These are phyloP conservation scores for Amanita molliuscula DNA, from an alignment of 768 basidiomycete species.

Conservation along the genomic window DNA sequence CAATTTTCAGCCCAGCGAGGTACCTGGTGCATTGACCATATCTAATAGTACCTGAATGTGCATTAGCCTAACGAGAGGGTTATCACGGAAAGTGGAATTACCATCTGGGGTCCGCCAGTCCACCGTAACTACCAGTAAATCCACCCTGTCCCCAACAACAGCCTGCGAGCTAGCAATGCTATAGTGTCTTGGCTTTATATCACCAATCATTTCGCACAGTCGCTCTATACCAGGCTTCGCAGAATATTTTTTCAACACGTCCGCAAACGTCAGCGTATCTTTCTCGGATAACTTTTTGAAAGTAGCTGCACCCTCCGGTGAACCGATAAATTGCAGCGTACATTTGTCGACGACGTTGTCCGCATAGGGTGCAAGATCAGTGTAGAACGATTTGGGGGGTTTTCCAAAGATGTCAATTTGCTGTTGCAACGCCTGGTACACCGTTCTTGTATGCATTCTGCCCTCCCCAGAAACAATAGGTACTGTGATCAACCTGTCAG, in stretches of 20 bases:
- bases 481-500: conserved; percentile 70
- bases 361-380: conserved; percentile 74
- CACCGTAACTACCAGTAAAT: conserved; percentile 91
- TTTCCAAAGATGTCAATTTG: conserved; percentile 95
- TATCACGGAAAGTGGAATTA: conserved; percentile 24
- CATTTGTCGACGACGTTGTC: conserved; percentile 59
- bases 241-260: conserved; percentile 71
- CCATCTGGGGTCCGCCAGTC: conserved; percentile 86
- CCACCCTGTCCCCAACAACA: conserved; percentile 90
- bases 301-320: conserved; percentile 80
- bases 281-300: conserved; percentile 96
- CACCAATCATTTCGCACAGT: conserved; percentile 82
- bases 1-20: conserved; percentile 71
- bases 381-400: conserved; percentile 93
- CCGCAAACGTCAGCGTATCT: conserved; percentile 90
- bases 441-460: conserved; percentile 83
- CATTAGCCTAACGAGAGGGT: conserved; percentile 3
- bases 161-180: conserved; percentile 95
- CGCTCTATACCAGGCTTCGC: conserved; percentile 78
- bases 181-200: conserved; percentile 97
- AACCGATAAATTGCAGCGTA: conserved; percentile 84
- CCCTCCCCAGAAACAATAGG: conserved; percentile 57
- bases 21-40: conserved; percentile 97
- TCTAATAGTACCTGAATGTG: conserved; percentile 48
- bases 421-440: conserved; percentile 92